Base-by-base conservation (phyloP, 768 basidiomycete genomes). In the Suillus americanus region DNA sequence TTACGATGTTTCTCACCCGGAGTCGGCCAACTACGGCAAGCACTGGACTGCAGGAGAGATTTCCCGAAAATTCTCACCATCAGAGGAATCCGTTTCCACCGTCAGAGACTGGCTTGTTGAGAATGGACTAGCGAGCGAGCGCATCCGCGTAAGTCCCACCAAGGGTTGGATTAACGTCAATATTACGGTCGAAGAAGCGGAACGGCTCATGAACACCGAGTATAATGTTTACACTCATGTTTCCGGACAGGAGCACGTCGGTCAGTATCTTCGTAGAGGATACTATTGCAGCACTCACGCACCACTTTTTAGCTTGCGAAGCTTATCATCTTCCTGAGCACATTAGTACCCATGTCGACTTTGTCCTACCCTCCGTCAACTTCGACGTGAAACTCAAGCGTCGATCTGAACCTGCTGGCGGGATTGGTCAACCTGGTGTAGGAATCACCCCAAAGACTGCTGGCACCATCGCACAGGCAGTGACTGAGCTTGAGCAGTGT, bases 1-100 rank as follows among this genome's bases (percentile, higher is more conserved):
- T 23, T 67, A 74, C 66, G 74, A 76, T 28, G 68, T 80, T 13
- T 76, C 78, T 5, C 70, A 79, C 62, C 78, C 78, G 10, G 63
- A 71, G 18, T 76, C 75, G 6, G 67, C 67, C 4, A 72, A 71
- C 61, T 79, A 76, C 28, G 74, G 77, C 1, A 67, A 73, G 30
- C 76, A 79, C 63, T 79, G 75, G 74, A 70, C 71, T 54, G 65
- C 71, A 0, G 62, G 67, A 8, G 66, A 74, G 37, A 69, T 79
- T 37, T 61, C 66, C 14, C 45, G 73, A 28, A 72, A 62, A n/a
- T 79, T 78, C 60, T 64, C 72, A 18, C 78, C 77, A 2, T 68
- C 67, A 13, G 54, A 65, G 3, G 71, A 77, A 59, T 68, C 70
- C 1, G 51, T 72, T 46, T 68, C 67, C 4, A 66, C 74, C 2